Base-by-base conservation (phyloP, 139 green algal species). In the Chlorella sp. region DNA sequence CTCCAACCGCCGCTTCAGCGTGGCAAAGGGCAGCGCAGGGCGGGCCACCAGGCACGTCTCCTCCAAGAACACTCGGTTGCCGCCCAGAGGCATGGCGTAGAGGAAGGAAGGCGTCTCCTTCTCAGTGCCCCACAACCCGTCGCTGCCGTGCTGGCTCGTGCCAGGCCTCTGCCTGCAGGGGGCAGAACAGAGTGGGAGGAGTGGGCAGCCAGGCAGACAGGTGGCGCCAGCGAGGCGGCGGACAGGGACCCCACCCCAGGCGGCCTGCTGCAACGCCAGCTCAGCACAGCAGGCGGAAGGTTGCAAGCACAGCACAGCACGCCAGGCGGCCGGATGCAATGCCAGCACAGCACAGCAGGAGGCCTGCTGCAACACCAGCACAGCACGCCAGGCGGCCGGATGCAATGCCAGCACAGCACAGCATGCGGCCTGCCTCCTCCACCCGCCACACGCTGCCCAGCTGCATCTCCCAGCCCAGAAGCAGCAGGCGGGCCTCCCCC, bases 31-130 rank as follows among this genome's bases (percentile, higher is more conserved):
- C 22, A 99, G 87, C 0, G 96, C 95, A 15, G 98, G 98, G 30
- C 96, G 93, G 2, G 97, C 96, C 81, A 99, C 98, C 79, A 99
- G 93, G 26, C 95, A 98, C 3, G 98, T 99, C 93, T 99, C 98
- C 89, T 99, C 98, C 60, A 99, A 85, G 91, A 99, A 99, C 16
- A 99, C 88, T 85, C 96, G 28, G 86, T 91, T 53, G 64, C 89
- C 34, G 91, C 90, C 95, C 94, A 97, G 98, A 68, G 98, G 98
- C 98, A 99, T 99, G 69, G 95, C 98, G 83, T 99, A 99, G 81
- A 99, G 93, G 90, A 99, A 99, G 21, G 98, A 99, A 28, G 98
- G 98, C 48, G 97, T 86, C 90, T 95, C 90, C 30, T 87, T 71
- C 57, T 97, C 96, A 19, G 89, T 91, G 26, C 86, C 91, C 91